Evolutionary conservation across 768 basidiomycete genomes (phyloP).

Genomic region (Lentinula sp.): DNA sequence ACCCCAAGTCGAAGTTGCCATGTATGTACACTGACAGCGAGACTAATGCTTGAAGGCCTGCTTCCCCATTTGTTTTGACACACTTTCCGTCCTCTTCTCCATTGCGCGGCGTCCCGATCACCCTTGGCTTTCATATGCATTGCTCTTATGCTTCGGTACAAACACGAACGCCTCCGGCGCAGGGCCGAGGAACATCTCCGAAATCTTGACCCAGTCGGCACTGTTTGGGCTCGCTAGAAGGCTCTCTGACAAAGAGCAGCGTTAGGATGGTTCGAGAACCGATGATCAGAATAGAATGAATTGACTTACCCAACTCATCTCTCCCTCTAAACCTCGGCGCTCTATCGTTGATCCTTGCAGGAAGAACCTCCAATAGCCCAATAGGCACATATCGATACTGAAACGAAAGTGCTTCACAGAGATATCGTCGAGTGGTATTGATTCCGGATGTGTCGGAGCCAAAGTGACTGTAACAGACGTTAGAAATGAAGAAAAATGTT

Average conservation of each 20-base stretch:
- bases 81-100: background rate
- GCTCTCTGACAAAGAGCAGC: constrained; percentile 49
- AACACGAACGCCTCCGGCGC: constrained; percentile 81
- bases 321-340: constrained; percentile 85
- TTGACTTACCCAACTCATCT: constrained; percentile 70
- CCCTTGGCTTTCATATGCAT: constrained; percentile 68
- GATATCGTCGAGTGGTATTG: constrained; percentile 86
- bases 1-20: no score
- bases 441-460: constrained; percentile 86
- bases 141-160: constrained; percentile 93
- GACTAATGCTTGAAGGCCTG: no score
- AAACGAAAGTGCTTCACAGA: constrained; percentile 94
- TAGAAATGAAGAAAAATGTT: background rate
- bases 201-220: constrained; percentile 87
- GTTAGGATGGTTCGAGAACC: background rate
- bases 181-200: constrained; percentile 92
- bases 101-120: constrained; percentile 15
- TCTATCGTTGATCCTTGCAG: constrained; percentile 83
- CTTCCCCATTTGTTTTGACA: no score
- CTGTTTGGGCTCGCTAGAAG: constrained; percentile 75
- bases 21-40: no score
- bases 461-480: constrained; percentile 49
- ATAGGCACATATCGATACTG: constrained; percentile 95
- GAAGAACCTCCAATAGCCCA: constrained; percentile 80
- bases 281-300: background rate